Evolutionary conservation across 192 early-diverging fungal genomes (phyloP), one percentile per base, ranked within the genome.

Genomic region (Backusella morwellensis): DNA sequence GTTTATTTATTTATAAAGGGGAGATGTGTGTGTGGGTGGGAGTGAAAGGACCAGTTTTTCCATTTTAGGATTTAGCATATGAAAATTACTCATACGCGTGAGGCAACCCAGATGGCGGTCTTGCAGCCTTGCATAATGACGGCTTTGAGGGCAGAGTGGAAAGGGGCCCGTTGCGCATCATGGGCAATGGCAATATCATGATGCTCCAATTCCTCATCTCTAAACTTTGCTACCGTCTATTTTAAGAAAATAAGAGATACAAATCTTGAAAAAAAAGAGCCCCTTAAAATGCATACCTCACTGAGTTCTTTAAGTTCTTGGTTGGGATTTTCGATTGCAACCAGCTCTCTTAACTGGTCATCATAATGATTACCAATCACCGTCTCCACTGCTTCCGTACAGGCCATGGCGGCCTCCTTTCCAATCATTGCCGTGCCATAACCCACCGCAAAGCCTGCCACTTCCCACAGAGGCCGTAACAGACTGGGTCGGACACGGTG

Each of bases 381-480:
- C 9, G 95, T 96, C 85, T 99, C 97, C 15, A 98, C 97, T 3
- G 96, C 97, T 77, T 99, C 97, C 0, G 97, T 99, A 82, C 96
- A 97, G n/a, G 97, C 96, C 97, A 99, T 99, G 35, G 96, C 95
- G 26, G 96, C 96, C 75, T 96, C 93, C 74, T 94, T 93, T n/a
- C 97, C 97, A 77, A 99, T 81, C 66, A 96, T 70, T 3, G 95
- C 97, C 1, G 97, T 96, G 1, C 88, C 92, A 6, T 88, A 92
- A 19, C 97, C 97, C 12, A 99, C 79, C 1, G 92, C 86, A 75
- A 91, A 97, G 7, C 97, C 97, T 15, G 94, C 92, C 8, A 87
- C 83, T 47, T 95, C 95, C 91, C 96, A 97, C 19, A 97, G 38
- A 0, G 97, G 97, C 32, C 92, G 86, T 73, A 99, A 79, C 11